Percentiles rank a stretch among this genome's conserved stretches.
These are phyloP conservation scores for Plasmodium ovale DNA, from an alignment of 169 alveolate species.

Conservation along the genomic window DNA sequence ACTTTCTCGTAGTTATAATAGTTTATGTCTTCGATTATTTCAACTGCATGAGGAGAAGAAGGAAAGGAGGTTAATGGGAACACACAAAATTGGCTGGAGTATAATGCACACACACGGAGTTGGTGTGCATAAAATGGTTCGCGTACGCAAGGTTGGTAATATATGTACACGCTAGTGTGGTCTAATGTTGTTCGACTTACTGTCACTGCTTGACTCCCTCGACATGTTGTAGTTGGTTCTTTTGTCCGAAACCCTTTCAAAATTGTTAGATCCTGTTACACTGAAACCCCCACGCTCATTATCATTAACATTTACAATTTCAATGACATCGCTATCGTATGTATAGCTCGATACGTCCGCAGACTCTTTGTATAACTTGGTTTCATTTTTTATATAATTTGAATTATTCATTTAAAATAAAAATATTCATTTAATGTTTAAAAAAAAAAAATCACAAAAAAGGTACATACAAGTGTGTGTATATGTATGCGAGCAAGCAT, in stretches of 20 bases:
- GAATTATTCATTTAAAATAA: conserved; percentile 69
- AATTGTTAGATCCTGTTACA: neutral
- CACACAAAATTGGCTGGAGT: neutral
- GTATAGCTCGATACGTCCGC: conserved; percentile 2
- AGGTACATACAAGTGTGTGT: neutral
- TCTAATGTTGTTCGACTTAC: conserved; percentile 13
- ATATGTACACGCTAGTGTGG: neutral
- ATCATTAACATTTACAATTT: conserved; percentile 52
- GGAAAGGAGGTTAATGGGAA: neutral
- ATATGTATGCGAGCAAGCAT: too few species aligned
- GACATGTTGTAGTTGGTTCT: neutral
- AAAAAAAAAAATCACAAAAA: conserved; percentile 4
- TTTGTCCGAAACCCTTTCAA: neutral
- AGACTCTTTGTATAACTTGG: conserved; percentile 14
- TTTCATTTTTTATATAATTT: conserved; percentile 57
- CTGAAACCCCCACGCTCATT: conserved; percentile 8
- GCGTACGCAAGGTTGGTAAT: too few species aligned
- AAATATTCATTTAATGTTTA: conserved; percentile 13
- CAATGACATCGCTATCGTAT: conserved; percentile 58
- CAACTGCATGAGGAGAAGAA: conserved; percentile 8
- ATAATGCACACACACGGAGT: neutral
- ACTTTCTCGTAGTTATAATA: conserved; percentile 37
- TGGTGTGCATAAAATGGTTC: too few species aligned
- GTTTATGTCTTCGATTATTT: conserved; percentile 41
- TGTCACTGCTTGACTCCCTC: conserved; percentile 25